A percentile compares a stretch with the other conserved stretches of the same genome.
Evolutionary conservation across 2,329 filamentous ascomycete genomes (phyloP).

Genomic region (Byssoonygena ceratinophila): DNA sequence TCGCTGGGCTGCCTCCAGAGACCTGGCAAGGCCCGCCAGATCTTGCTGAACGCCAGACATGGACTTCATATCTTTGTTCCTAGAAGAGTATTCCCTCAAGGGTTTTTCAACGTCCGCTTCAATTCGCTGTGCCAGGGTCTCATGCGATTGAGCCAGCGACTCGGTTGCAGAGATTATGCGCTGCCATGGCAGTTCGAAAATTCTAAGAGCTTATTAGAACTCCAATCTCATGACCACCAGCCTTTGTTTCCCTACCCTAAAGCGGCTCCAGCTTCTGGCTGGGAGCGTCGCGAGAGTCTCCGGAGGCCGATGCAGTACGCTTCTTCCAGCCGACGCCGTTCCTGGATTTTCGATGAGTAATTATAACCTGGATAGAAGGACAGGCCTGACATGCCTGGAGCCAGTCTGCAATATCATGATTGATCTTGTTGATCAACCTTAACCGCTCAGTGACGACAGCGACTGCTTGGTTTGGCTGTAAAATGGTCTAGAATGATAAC

Average conservation of each 20-base stretch:
- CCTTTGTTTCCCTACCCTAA: conserved; percentile 58
- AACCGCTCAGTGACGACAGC: conserved; percentile 75
- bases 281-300: conserved; percentile 64
- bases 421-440: conserved; percentile 73
- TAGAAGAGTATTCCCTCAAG: conserved; percentile 61
- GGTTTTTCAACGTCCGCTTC: conserved; percentile 80
- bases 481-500: conserved; percentile 50
- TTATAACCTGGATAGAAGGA: background rate
- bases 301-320: conserved; percentile 72
- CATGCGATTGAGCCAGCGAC: conserved; percentile 71
- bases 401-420: conserved; percentile 91
- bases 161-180: conserved; percentile 73
- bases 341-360: conserved; percentile 43
- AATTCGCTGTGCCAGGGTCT: conserved; percentile 67
- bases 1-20: conserved; percentile 72
- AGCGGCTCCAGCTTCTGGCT: conserved; percentile 65
- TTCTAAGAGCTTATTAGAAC: conserved; percentile 42
- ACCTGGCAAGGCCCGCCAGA: conserved; percentile 66
- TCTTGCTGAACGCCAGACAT: conserved; percentile 76
- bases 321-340: conserved; percentile 85
- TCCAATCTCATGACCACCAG: conserved; percentile 6
- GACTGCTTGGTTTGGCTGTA: conserved; percentile 74
- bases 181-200: conserved; percentile 85
- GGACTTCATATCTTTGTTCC: conserved; percentile 64
- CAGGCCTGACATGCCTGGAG: conserved; percentile 57